Evolutionary conservation across 768 basidiomycete species (phyloP).

Genomic region (Filobasidium wieringae): DNA sequence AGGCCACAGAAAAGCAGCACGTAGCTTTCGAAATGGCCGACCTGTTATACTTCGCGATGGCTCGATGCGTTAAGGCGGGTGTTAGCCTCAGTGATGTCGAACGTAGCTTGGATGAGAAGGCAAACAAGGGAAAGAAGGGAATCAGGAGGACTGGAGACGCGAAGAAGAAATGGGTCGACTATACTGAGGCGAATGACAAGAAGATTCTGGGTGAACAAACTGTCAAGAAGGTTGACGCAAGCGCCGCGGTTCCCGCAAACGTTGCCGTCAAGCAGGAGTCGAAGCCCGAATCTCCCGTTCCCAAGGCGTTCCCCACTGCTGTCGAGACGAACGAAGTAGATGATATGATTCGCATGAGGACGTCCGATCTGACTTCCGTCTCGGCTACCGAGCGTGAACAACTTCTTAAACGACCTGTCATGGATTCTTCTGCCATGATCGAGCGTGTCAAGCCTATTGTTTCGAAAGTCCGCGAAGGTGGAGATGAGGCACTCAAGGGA

Average conservation of each 20-base stretch:
- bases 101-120: slow-evolving; percentile 67
- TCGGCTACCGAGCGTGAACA: slow-evolving; percentile 48
- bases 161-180: slow-evolving; percentile 59
- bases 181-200: slow-evolving; percentile 36
- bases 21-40: slow-evolving; percentile 93
- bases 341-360: slow-evolving; percentile 60
- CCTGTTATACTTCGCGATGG: slow-evolving; percentile 79
- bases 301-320: slow-evolving; percentile 26
- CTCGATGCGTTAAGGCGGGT: slow-evolving; percentile 70
- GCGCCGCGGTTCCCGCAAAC: slow-evolving; percentile 18
- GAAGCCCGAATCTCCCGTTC: slow-evolving; percentile 33
- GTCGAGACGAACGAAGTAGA: slow-evolving; percentile 6
- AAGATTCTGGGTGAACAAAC: slow-evolving; percentile 12
- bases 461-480: slow-evolving; percentile 65
- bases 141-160: slow-evolving; percentile 82
- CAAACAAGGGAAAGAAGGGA: slow-evolving; percentile 72
- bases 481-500: slow-evolving; percentile 75
- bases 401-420: slow-evolving; percentile 76
- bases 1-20: slow-evolving; percentile 53
- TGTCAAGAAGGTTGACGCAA: slow-evolving; percentile 9
- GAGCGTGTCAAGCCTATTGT: slow-evolving; percentile 88
- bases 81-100: slow-evolving; percentile 76
- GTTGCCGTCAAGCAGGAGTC: slow-evolving; percentile 20
- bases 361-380: slow-evolving; percentile 48
- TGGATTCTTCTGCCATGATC: slow-evolving; percentile 78